phyloP scores from a whole-genome alignment of 2,329 filamentous ascomycete genomes.

The Aspergillus sojae region DNA sequence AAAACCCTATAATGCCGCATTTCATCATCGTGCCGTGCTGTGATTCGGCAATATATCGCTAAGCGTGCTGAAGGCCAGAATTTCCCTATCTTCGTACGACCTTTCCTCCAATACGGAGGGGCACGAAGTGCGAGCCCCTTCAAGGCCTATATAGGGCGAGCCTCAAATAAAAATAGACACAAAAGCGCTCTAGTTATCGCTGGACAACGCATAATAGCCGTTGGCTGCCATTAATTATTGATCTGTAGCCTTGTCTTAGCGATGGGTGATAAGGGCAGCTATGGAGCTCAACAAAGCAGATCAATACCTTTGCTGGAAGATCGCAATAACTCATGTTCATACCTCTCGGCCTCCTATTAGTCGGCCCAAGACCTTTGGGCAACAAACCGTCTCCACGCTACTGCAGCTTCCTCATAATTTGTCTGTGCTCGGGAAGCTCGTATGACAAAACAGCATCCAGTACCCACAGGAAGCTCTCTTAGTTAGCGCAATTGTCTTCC shows the following conservation, averaged over 20 bases:
- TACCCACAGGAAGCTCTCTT: not conserved
- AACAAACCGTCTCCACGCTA: not conserved
- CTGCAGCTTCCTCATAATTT: not conserved
- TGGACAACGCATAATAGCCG: no score
- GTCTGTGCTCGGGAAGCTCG: not conserved
- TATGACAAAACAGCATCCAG: not conserved
- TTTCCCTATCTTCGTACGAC: not conserved
- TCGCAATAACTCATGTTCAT: not conserved
- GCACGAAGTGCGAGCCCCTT: not conserved
- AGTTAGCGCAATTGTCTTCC: not conserved
- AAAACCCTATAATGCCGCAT: not conserved
- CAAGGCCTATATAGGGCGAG: not conserved
- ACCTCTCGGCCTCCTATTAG: not conserved
- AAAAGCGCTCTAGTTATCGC: no score
- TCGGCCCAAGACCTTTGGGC: not conserved
- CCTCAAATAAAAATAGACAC: not conserved
- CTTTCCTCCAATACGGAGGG: not conserved
- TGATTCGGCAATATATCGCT: not conserved
- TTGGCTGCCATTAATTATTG: no score
- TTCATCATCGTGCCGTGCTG: not conserved
- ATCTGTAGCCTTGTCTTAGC: not conserved
- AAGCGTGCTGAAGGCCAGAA: not conserved
- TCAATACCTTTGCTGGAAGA: not conserved
- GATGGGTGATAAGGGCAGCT: not conserved
- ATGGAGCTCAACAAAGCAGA: not conserved